phyloP scores from a whole-genome alignment of 305 asterid species.

The Fraxinus ornus region DNA sequence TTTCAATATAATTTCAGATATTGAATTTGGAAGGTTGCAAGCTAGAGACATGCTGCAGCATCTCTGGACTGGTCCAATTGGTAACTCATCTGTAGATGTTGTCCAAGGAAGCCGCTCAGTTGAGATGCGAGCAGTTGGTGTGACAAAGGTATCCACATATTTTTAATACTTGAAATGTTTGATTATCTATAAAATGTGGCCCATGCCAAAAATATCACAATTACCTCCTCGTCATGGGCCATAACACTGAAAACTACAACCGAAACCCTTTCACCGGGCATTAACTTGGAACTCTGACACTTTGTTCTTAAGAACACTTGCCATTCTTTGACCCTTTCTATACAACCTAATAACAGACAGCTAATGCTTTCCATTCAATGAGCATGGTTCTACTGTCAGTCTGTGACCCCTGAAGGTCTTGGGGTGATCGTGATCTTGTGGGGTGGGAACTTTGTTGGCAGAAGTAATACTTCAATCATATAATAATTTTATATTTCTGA shows the following conservation, averaged over 20 bases:
- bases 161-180: not conserved
- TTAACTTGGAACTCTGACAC: not conserved
- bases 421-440: not conserved
- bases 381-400: not conserved
- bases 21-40: slow-evolving; percentile 97
- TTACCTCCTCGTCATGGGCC: not conserved
- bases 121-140: slow-evolving; percentile 98
- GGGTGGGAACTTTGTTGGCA: not conserved
- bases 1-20: slow-evolving; percentile 43
- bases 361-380: slow-evolving; percentile 4
- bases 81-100: slow-evolving; percentile 92
- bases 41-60: slow-evolving; percentile 99
- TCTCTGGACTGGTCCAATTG: slow-evolving; percentile 98
- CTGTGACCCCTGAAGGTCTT: not conserved
- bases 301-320: not conserved
- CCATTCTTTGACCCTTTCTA: not conserved
- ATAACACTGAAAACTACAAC: not conserved
- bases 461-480: not conserved
- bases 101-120: slow-evolving; percentile 95
- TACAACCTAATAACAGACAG: not conserved
- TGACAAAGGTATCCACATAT: slow-evolving; percentile 65
- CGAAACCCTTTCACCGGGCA: not conserved
- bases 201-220: not conserved
- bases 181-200: not conserved
- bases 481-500: not conserved